Evolutionary conservation across 306 rosid genomes (phyloP), one percentile per base, ranked within the genome.

Genomic region (Pterocarpus macrocarpus): DNA sequence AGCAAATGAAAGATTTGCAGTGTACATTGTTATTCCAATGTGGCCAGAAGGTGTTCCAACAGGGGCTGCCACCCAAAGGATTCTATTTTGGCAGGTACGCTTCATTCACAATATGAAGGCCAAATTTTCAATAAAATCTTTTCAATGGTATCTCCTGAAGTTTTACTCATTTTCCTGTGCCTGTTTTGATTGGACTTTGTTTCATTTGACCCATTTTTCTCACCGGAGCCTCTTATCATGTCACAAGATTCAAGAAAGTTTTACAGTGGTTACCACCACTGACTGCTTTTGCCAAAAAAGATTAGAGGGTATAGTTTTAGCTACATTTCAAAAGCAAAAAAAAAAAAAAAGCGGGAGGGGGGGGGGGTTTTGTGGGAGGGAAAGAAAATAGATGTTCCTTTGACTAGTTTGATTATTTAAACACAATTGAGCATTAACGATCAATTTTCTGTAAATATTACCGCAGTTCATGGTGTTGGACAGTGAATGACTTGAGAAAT

Each of bases 11-110:
- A 91, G 99, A 77, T 95, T 95, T 75, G 93, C 98, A 41, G 99
- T 80, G 14, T 95, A 95, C 89, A 90, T 95, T 67, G 87, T 95
- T 77, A 93, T 95, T 80, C 99, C 98, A 57, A 95, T 95, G 99
- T 95, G 99, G 99, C 99, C 99, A 0, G 99, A 95, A 88, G 99
- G 99, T 81, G 92, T 83, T 85, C 99, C 99, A 38, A 87, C 98
- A 12, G 97, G 93, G 62, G 86, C 90, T 62, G 92, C 97, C 64
- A 95, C 98, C 16, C 99, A 95, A 79, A 90, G 98, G 82, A 95
- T 95, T 86, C 90, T 95, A 56, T 95, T 85, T 93, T 95, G 99
- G 99, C 99, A 95, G 99, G 99, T 95, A 80, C 63, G 87, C 55
- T 84, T 58, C 76, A 53, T 69, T 80, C 73, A 41, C 72, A 38